Base-by-base conservation (phyloP, 257 asterid genomes). In the Nicotiana obtusifolia region DNA sequence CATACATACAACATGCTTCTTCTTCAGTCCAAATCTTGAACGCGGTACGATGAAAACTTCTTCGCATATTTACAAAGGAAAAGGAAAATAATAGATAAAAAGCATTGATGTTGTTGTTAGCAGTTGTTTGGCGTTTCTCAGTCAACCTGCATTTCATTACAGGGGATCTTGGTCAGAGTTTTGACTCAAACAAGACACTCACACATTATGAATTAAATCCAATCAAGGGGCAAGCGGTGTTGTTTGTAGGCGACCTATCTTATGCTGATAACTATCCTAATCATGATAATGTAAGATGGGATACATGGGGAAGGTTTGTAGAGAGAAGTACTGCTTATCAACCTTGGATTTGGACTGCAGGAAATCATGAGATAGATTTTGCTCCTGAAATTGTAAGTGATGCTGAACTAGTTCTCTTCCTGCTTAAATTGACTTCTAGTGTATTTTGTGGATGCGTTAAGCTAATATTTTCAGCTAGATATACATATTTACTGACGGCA, bases 81-180 rank as follows among this genome's bases (percentile, higher is more conserved):
- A 44, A 44, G 14, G 60, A 71, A 16, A 44, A 3, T 44, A 31
- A 22, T 22, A 44, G 14, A 28, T 73, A 47, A 6, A 49, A 24
- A 24, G 4, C 24, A 49, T 75, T 14, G 20, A 15, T 75, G 10
- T 9, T 47, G 22, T 26, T 4, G 41, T 75, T 75, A 49, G 22
- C 17, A 2, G 26, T 47, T 15, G 16, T 73, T 15, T 0, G 16
- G 10, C 44, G 1, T 49, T 75, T 49, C 80, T 75, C 62, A 75
- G 0, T 54, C 24, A 28, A 75, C 62, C 26, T 49, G 44, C 22
- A 19, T 17, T 78, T 80, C 3, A 15, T 80, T 80, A 71, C 76
- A 92, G 99, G 99, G 81, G 99, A 95, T 87, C 90, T 95, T 78
- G 99, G 98, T 5, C 99, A 95, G 87, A 95, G 86, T 62, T 92